A percentile compares a stretch with the other conserved stretches of the same genome.
phyloP scores from a whole-genome alignment of 257 asterid species.

The Solanum gandarillasii region DNA sequence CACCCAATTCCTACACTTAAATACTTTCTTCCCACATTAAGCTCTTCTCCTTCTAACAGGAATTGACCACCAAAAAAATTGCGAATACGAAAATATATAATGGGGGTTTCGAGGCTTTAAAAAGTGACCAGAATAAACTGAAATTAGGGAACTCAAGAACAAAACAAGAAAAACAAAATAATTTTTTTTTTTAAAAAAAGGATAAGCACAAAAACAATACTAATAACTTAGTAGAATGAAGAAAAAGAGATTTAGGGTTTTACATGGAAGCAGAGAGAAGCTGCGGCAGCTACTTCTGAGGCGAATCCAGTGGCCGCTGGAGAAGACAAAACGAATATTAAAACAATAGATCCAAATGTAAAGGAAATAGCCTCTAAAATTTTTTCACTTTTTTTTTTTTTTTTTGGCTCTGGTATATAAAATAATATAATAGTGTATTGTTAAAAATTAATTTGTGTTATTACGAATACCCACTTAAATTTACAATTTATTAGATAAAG shows the following conservation, averaged over 20 bases:
- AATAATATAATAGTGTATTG: too few species aligned
- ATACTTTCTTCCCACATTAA: not conserved
- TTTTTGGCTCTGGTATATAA: not conserved
- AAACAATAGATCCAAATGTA: not conserved
- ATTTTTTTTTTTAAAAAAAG: not conserved
- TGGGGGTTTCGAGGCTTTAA: not conserved
- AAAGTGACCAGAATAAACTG: not conserved
- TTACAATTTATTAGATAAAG: not conserved
- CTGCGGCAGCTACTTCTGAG: not conserved
- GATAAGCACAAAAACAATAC: not conserved
- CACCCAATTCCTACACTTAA: not conserved
- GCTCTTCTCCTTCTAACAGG: not conserved
- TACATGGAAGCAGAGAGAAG: not conserved
- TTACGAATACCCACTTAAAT: not conserved
- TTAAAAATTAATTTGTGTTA: not conserved
- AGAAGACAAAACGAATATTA: not conserved
- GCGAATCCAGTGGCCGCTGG: not conserved
- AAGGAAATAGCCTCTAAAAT: not conserved
- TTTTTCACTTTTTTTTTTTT: not conserved
- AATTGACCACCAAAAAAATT: not conserved
- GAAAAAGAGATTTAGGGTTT: not conserved
- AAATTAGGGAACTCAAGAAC: not conserved
- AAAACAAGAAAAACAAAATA: not conserved
- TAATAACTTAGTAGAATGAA: not conserved
- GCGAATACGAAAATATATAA: not conserved